phyloP scores from a whole-genome alignment of 2,329 filamentous ascomycete species.

The Calonectria leucothoes region DNA sequence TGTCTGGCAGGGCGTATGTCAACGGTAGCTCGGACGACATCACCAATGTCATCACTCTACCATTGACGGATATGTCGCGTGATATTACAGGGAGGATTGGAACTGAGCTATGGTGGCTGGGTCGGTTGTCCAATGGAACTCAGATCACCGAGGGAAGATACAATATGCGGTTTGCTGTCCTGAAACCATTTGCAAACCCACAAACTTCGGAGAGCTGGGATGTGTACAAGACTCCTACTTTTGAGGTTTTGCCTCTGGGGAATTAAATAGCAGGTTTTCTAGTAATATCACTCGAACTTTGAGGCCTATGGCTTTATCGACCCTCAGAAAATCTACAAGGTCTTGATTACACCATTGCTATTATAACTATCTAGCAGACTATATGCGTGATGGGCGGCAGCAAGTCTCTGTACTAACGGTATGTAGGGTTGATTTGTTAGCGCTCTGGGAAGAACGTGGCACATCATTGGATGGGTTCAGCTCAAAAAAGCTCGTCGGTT shows the following conservation, averaged over 20 bases:
- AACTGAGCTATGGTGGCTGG: background rate
- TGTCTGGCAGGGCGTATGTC: background rate
- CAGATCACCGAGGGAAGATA: background rate
- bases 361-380: too few relatives aligned
- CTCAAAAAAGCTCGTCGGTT: constrained; percentile 63
- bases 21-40: background rate
- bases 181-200: background rate
- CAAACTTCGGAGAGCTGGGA: background rate
- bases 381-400: background rate
- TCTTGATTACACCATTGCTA: too few relatives aligned
- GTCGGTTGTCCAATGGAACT: background rate
- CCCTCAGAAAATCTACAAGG: too few relatives aligned
- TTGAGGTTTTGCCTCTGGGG: background rate
- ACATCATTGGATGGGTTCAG: constrained; percentile 60
- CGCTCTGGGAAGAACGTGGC: constrained; percentile 15
- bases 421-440: constrained; percentile 19
- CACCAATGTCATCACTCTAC: background rate
- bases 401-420: constrained; percentile 1
- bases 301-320: too few relatives aligned
- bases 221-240: background rate
- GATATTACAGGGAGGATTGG: background rate
- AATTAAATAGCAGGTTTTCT: background rate
- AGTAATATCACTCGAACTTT: too few relatives aligned
- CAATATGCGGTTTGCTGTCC: background rate
- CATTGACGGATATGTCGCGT: background rate